Base-by-base conservation (phyloP, 75 land plant species). In the Chamaecyparis obtusa region DNA sequence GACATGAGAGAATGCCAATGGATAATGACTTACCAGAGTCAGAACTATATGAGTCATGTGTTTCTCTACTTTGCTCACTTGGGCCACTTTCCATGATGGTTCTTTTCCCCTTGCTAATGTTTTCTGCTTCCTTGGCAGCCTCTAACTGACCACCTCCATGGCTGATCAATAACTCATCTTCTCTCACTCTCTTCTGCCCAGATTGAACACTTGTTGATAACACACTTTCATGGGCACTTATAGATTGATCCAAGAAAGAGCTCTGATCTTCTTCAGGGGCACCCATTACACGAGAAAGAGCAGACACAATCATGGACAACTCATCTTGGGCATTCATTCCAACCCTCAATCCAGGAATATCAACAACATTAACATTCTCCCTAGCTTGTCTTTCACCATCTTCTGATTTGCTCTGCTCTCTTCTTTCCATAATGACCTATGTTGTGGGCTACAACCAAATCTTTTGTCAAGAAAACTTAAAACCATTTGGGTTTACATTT, bases 211-310 rank as follows among this genome's bases (percentile, higher is more conserved):
- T 81, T 30, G 49, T n/a, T 33, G 36, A 74, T 13, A 32, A 74
- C 15, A 30, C 33, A 74, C 1, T 74, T 0, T 74, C 36, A 33
- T 33, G 33, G 14, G 36, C 24, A 27, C 0, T 7, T 21, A 44
- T 1, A 81, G 48, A 14, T 49, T 43, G 83, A 44, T 46, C 24
- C 37, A 46, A 44, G 10, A 27, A 3, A 44, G 83, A 81, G 15
- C 46, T 24, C 27, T 27, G n/a, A 30, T 81, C 30, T 11, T 81
- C 32, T 43, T 44, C 32, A 46, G 48, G 32, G 14, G 4, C 49
- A 41, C 48, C 49, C 83, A 81, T 81, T 1, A 81, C 83, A 81
- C 83, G 83, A 81, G 48, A 27, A 46, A 81, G 83, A 9, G 83
- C 83, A 27, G 46, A 46, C 0, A 81, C 32, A 81, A 81, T 81